Evolutionary conservation across 2,329 filamentous ascomycete species (phyloP).

Genomic region (Arthrobotrys sinensis): DNA sequence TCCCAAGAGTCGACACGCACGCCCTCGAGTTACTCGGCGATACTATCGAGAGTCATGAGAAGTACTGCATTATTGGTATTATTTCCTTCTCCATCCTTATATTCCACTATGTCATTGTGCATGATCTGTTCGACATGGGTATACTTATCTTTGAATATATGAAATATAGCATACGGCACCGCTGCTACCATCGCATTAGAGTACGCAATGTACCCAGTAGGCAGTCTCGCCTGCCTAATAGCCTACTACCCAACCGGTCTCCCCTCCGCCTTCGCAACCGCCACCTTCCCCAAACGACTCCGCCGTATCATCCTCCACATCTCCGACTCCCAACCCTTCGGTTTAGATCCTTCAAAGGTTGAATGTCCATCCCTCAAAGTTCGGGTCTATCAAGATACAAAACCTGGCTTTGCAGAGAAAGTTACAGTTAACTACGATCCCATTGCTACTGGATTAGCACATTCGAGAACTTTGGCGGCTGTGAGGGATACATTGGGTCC

Average conservation of each 20-base stretch:
- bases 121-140: not conserved
- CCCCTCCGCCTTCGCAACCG: constrained; percentile 69
- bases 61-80: constrained; percentile 76
- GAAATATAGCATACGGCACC: constrained; percentile 73
- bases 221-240: constrained; percentile 74
- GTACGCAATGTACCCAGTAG: constrained; percentile 73
- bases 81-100: not conserved
- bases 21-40: constrained; percentile 72
- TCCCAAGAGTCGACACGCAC: constrained; percentile 72
- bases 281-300: constrained; percentile 66
- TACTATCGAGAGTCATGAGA: constrained; percentile 73
- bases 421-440: constrained; percentile 79
- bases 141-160: not conserved
- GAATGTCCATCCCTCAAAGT: constrained; percentile 67
- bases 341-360: constrained; percentile 64
- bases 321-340: constrained; percentile 69
- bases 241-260: constrained; percentile 77
- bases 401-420: constrained; percentile 79
- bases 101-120: constrained; percentile 3
- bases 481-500: constrained; percentile 79
- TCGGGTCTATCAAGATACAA: constrained; percentile 73
- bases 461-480: constrained; percentile 75
- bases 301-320: constrained; percentile 74
- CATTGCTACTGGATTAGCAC: constrained; percentile 77
- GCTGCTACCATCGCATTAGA: constrained; percentile 75